Base-by-base conservation (phyloP, 2,329 filamentous ascomycete genomes). In the Trichoderma aggressivum region DNA sequence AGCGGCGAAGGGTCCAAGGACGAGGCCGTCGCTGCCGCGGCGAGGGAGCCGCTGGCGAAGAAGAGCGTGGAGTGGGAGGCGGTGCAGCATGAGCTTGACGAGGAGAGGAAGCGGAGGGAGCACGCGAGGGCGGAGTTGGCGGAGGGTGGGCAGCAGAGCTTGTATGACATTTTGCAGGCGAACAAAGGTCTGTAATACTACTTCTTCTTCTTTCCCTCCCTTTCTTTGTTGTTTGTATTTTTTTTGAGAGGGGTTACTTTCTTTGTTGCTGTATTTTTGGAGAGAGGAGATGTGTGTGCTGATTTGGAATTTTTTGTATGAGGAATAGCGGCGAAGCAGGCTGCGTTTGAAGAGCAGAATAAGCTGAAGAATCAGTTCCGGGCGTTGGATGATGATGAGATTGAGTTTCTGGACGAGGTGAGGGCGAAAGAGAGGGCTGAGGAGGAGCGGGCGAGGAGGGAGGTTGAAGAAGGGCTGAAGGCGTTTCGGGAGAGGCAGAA, bases 321-420 rank as follows among this genome's bases (percentile, higher is more conserved):
- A 28, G 30, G 47, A 12, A n/a, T 71, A 91, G 92, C 90, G 74
- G 91, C 92, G 71, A 95, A 94, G 81, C 91, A 95, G 82, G 92
- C 92, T 24, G 92, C 90, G 10, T 94, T 94, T 79, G 92, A 94
- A 79, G 92, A 95, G 80, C 86, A 90, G 73, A 87, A 86, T 73
- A 87, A 87, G 74, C 83, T 95, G 66, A 88, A 89, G 77, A 92
- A 95, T 76, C 93, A 95, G 82, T 94, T 94, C 79, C 88, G 90
- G 50, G 85, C 91, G 3, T 85, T 96, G 34, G 91, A 95, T 78
- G 91, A 94, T 72, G 92, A 94, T 78, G 93, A 95, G 82, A 85
- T 92, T 64, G 92, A 91, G 24, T 95, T 94, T 74, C 81, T 96
- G 64, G 89, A 91, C 60, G 87, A 86, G 59, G 85, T 92, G 50